phyloP scores from a whole-genome alignment of 2,329 filamentous ascomycete genomes.

The Nemania sp. region DNA sequence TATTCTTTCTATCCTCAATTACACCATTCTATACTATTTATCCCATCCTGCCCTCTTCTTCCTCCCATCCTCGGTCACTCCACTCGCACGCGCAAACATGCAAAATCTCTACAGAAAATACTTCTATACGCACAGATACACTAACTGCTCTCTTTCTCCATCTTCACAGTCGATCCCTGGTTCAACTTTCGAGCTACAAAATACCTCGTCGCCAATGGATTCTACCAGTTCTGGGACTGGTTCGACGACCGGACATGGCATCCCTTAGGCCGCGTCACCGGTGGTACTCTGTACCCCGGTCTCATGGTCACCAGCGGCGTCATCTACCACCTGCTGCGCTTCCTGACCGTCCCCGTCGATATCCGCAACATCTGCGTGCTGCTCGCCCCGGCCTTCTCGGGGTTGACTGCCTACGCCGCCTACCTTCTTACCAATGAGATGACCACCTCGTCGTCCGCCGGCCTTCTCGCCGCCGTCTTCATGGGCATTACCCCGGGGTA shows the following conservation, averaged over 20 bases:
- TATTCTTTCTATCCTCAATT: background rate
- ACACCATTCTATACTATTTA: conserved; percentile 1
- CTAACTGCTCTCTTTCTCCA: conserved; percentile 24
- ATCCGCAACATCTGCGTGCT: conserved; percentile 99
- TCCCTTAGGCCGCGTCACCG: conserved; percentile 95
- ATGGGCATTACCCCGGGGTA: conserved; percentile 98
- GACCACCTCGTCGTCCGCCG: conserved; percentile 91
- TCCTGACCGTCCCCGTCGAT: conserved; percentile 89
- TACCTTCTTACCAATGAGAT: conserved; percentile 98
- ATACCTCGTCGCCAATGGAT: conserved; percentile 94
- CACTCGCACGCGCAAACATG: background rate
- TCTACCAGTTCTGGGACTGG: conserved; percentile 99
- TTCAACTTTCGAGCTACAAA: conserved; percentile 99
- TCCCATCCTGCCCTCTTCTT: background rate
- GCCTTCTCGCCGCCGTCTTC: conserved; percentile 89
- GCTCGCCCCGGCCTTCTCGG: conserved; percentile 91
- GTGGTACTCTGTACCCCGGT: conserved; percentile 97
- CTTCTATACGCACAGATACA: background rate
- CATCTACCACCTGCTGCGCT: conserved; percentile 92
- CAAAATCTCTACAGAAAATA: too few relatives aligned
- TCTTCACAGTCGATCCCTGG: conserved; percentile 93
- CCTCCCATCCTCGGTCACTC: background rate
- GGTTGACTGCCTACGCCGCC: conserved; percentile 86
- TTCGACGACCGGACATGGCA: conserved; percentile 99
- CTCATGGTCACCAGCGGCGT: conserved; percentile 98